Base-by-base conservation (phyloP, 768 basidiomycete genomes). In the Fomitopsis pulvina region DNA sequence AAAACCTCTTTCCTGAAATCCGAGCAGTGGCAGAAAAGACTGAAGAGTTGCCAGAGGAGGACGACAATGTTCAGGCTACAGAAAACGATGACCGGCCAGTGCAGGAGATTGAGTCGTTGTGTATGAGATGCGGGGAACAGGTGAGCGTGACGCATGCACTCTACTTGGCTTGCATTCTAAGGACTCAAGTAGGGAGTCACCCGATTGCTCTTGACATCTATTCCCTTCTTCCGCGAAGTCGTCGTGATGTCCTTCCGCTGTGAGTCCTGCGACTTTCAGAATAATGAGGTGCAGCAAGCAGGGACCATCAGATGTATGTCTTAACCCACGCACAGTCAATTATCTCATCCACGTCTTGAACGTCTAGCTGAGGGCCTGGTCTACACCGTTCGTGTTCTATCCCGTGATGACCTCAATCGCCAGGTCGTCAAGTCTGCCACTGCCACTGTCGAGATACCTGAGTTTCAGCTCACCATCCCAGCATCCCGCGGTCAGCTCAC, bases 211-310 rank as follows among this genome's bases (percentile, higher is more conserved):
- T 72, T 99, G 43, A 97, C 94, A 0, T 82, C 84, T 2, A 99
- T 99, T 43, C 96, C 96, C 0, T 98, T 83, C 73, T 98, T 98
- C 73, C 75, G 81, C 40, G 91, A 99, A 65, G 84, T 98, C 45
- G 88, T 99, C 55, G 81, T 98, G 52, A 92, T 95, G 83, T 94
- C 92, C 32, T 99, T 99, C 72, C 79, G 86, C 50, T 99, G 96
- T 64, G 91, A 95, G 50, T 84, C 92, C 60, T 99, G 96, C 59
- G 93, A 92, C 8, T 68, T 75, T 55, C 66, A 75, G 34, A 98
- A 99, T 67, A 99, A 95, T 64, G 95, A 98, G 68, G 85, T 95
- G 40, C 92, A 97, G 60, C 81, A 89, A 7, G 96, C 96, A 0
- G 88, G 89, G 5, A 65, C 75, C 45, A 93, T 95, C 48, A 77